These are phyloP conservation scores for Pyrenopolyporus hunteri DNA, from an alignment of 495 filamentous ascomycete genomes.

Conservation along the genomic window DNA sequence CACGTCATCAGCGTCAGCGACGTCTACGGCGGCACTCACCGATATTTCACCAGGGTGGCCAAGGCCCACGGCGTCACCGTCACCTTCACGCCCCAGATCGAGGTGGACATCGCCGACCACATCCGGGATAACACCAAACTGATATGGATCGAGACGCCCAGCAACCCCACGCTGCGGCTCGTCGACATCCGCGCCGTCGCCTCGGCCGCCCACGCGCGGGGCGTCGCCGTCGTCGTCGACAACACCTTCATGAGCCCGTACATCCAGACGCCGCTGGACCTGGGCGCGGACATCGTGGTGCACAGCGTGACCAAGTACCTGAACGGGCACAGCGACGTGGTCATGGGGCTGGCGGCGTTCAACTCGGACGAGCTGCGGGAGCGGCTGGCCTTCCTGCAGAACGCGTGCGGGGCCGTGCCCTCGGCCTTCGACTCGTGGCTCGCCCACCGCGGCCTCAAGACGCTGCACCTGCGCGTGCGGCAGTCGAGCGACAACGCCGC, in stretches of 20 bases:
- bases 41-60: constrained; percentile 99
- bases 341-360: constrained; percentile 98
- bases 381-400: constrained; percentile 88
- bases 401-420: constrained; percentile 94
- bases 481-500: constrained; percentile 84
- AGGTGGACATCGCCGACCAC: constrained; percentile 79
- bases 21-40: constrained; percentile 96
- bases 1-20: constrained; percentile 96
- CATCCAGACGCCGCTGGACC: constrained; percentile 91
- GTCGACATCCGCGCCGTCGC: constrained; percentile 90
- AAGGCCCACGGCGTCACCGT: constrained; percentile 92
- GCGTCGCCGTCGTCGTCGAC: constrained; percentile 94
- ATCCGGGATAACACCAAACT: constrained; percentile 91
- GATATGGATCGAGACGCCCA: constrained; percentile 96
- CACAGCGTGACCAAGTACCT: constrained; percentile 99
- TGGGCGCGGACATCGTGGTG: constrained; percentile 97
- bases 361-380: constrained; percentile 79
- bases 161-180: constrained; percentile 89
- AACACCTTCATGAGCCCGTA: constrained; percentile 98
- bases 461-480: constrained; percentile 87
- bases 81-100: constrained; percentile 90
- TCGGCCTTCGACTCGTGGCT: constrained; percentile 98
- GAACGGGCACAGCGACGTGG: constrained; percentile 96
- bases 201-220: constrained; percentile 80
- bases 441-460: constrained; percentile 97